Conservation (phyloP, 306 rosid genomes). For the Vicia sativa region DNA sequence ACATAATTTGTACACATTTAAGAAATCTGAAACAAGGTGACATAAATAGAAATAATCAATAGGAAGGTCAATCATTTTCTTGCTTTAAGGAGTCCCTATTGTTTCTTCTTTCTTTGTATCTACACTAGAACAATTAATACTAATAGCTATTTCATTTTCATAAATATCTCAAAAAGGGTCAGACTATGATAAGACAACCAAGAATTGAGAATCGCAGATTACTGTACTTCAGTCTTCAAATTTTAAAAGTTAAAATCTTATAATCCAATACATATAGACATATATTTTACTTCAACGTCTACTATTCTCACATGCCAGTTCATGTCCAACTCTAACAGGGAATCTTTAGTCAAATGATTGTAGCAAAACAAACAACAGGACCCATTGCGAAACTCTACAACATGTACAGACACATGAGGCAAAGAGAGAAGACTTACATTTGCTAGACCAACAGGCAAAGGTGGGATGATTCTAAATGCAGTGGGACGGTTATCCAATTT, state of each 20-base stretch:
- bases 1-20: constrained; percentile 1
- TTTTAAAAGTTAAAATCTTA: not conserved
- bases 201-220: not conserved
- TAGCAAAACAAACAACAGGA: constrained; percentile 6
- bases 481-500: constrained; percentile 82
- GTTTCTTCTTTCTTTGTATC: not conserved
- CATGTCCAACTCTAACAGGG: constrained; percentile 25
- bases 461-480: constrained; percentile 74
- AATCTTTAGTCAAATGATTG: not conserved
- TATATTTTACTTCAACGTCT: constrained; percentile 16
- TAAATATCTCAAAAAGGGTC: constrained; percentile 13
- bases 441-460: constrained; percentile 76
- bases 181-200: constrained; percentile 18
- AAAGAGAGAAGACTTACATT: constrained; percentile 59
- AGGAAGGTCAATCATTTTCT: constrained; percentile 20
- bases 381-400: constrained; percentile 15
- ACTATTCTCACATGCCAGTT: constrained; percentile 26
- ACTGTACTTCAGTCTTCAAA: constrained; percentile 19
- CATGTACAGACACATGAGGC: constrained; percentile 14
- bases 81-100: not conserved
- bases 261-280: constrained; percentile 9
- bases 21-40: not conserved
- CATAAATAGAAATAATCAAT: constrained; percentile 15
- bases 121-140: not conserved
- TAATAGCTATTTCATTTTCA: not conserved